phyloP scores from a whole-genome alignment of 2,329 filamentous ascomycete genomes.

The Arthrobotrys pseudoclavata region DNA sequence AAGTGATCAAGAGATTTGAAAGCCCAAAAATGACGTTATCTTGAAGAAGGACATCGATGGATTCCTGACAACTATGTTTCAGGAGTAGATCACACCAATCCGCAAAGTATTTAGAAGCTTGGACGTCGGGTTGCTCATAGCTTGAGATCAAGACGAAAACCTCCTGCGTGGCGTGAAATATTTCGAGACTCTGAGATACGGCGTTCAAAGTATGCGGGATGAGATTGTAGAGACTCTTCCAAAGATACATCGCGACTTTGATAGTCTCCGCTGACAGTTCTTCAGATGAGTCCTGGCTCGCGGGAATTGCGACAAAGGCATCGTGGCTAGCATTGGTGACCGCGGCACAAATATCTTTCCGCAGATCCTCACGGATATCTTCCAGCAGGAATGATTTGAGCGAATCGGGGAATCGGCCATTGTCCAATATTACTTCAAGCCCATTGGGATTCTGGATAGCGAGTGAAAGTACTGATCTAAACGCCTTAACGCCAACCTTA shows the following conservation, averaged over 20 bases:
- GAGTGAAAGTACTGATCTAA: constrained; percentile 41
- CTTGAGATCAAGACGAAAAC: constrained; percentile 43
- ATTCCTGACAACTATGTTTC: constrained; percentile 50
- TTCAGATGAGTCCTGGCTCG: background rate
- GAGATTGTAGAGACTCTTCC: constrained; percentile 47
- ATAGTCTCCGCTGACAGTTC: background rate
- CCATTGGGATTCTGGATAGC: constrained; percentile 39
- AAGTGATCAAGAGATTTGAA: constrained; percentile 43
- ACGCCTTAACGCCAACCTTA: constrained; percentile 47
- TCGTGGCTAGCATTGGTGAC: constrained; percentile 43
- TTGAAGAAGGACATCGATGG: constrained; percentile 49
- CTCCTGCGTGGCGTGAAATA: constrained; percentile 46
- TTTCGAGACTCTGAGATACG: constrained; percentile 39
- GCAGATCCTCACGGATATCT: constrained; percentile 47
- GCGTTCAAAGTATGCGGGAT: constrained; percentile 42
- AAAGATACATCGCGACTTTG: constrained; percentile 46
- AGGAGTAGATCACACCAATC: constrained; percentile 49
- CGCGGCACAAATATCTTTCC: constrained; percentile 42
- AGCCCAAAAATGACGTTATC: constrained; percentile 54
- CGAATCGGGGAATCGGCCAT: constrained; percentile 37
- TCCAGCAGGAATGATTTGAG: constrained; percentile 43
- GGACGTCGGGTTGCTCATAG: constrained; percentile 28
- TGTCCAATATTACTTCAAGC: constrained; percentile 25
- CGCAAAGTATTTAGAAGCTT: constrained; percentile 34
- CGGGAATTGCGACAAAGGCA: constrained; percentile 12